Evolutionary conservation across 345 rosid species (phyloP).

Genomic region (Abelmoschus esculentus): DNA sequence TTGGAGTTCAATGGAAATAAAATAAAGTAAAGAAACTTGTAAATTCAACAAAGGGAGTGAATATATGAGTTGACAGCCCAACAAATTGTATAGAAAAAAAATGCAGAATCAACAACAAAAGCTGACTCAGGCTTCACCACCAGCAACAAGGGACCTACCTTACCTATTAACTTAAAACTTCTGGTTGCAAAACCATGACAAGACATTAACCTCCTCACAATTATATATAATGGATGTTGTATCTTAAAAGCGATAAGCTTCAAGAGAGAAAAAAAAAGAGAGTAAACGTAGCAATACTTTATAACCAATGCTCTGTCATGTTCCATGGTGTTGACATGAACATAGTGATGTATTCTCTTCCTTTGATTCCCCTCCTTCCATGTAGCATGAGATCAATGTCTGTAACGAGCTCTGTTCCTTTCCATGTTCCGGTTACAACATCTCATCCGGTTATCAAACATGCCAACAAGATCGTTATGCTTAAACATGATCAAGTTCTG

Average conservation of each 20-base stretch:
- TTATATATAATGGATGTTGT: neutral
- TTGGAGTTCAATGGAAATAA: too few relatives aligned
- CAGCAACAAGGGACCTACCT: slow-evolving; percentile 30
- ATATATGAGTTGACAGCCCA: neutral
- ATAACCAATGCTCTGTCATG: neutral
- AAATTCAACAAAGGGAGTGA: too few relatives aligned
- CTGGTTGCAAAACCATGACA: slow-evolving; percentile 7
- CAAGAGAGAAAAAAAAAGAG: slow-evolving; percentile 19
- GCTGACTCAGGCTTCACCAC: neutral
- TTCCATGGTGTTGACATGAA: neutral
- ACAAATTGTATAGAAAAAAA: neutral
- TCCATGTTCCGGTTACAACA: slow-evolving; percentile 23
- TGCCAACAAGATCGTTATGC: slow-evolving; percentile 26
- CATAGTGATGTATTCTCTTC: neutral
- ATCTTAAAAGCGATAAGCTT: too few relatives aligned
- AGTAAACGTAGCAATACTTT: neutral
- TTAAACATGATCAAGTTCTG: slow-evolving; percentile 32
- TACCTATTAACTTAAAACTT: neutral
- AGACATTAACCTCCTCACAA: slow-evolving; percentile 20
- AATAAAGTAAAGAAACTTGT: too few relatives aligned
- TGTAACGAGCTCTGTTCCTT: slow-evolving; percentile 34
- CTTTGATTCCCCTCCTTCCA: slow-evolving; percentile 7
- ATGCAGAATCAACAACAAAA: neutral
- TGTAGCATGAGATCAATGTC: slow-evolving; percentile 35
- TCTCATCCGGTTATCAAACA: slow-evolving; percentile 25